Base-by-base conservation (phyloP, 805 yeast species). In the Naumovozyma baii region DNA sequence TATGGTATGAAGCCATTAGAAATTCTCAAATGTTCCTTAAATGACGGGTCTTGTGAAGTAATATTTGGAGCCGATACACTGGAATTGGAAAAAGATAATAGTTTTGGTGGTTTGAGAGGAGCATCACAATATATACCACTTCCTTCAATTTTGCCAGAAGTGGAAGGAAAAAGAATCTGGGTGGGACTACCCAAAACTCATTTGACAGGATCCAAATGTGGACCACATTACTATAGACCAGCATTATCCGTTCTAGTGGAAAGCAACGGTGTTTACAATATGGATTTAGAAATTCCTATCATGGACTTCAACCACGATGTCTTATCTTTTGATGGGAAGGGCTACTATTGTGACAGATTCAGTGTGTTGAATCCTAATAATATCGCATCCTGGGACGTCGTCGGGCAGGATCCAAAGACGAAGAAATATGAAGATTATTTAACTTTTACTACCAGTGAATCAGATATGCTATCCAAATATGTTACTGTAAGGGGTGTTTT, bases 371-470 rank as follows among this genome's bases (percentile, higher is more conserved):
- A 38, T 20, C 41, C 44, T 9, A 43, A 43, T 34, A 33, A 45
- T 20, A 35, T 65, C 15, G 59, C 64, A n/a, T 41, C 25, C 20
- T 48, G 51, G 51, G 44, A 39, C 14, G 40, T 46, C 9, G 33
- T 37, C 15, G 17, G 33, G 14, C 48, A 42, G 36, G 42, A 46
- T 33, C 35, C 42, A 5, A 33, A 34, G 33, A 46, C 48, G 5
- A 36, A 38, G 20, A 17, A 28, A 31, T 42, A 18, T 41, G 56
- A 61, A 19, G 73, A 68, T 49, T 54, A 61, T 40, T 45, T 68
- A 62, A 65, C 61, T 4, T 44, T 68, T 13, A 55, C 66, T 1
- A 31, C 63, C n/a, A 61, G 65, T 34, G 68, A 66, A 40, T 56
- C 67, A 2, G 68, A 64, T 40, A 33, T 54, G 1, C 55, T 55